Evolutionary conservation across 176 grass and related monocot species (phyloP).

Genomic region (Musa acuminata): DNA sequence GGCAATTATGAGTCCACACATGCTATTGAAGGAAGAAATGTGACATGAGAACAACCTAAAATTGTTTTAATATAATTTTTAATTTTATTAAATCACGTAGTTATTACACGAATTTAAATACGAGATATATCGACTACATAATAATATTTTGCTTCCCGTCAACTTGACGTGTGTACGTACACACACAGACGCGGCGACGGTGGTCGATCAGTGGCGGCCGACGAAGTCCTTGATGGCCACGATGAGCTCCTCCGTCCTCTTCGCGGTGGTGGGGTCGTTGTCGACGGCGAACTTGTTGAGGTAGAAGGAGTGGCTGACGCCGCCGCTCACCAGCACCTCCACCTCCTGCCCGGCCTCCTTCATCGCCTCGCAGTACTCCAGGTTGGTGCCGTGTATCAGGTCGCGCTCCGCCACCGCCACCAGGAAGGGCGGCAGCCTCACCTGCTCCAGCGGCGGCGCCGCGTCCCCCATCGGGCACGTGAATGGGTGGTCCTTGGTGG

Average conservation of each 20-base stretch:
- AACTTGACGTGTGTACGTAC: too few species aligned
- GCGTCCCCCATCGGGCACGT: conserved; percentile 60
- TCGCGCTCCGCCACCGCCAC: conserved; percentile 63
- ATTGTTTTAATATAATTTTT: too few species aligned
- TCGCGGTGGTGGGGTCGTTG: conserved; percentile 39
- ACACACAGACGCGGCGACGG: too few species aligned
- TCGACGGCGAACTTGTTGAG: conserved; percentile 83
- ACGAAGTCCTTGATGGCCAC: conserved; percentile 53
- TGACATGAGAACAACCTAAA: too few species aligned
- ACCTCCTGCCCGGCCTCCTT: conserved; percentile 59
- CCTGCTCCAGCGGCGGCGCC: conserved; percentile 41
- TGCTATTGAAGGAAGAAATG: too few species aligned
- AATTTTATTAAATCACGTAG: too few species aligned
- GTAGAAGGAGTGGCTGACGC: conserved; percentile 77
- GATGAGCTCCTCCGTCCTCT: conserved; percentile 54
- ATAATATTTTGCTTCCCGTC: too few species aligned
- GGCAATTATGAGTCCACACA: too few species aligned
- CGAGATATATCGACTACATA: too few species aligned
- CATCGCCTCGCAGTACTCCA: conserved; percentile 69
- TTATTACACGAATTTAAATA: too few species aligned
- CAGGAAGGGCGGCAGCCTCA: conserved; percentile 52
- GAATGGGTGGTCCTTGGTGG: conserved; percentile 70
- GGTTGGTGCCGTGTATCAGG: conserved; percentile 59
- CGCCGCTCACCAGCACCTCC: conserved; percentile 54
- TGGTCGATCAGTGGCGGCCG: conserved; percentile 28